Base-by-base conservation (phyloP, 73 alveolate genomes). In the Paramecium primaurelia region DNA sequence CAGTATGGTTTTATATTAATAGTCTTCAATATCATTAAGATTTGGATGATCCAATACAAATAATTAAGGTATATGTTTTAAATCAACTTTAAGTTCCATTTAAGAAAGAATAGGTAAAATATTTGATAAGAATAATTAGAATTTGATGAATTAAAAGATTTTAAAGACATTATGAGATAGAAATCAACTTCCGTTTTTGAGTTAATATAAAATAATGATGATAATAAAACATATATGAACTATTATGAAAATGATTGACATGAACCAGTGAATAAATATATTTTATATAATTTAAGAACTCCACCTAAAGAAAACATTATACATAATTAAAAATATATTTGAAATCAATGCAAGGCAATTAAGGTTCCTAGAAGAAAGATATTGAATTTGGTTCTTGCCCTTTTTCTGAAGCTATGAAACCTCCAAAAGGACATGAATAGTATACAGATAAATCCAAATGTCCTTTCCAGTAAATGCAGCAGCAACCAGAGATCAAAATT, bases 401-500 rank as follows among this genome's bases (percentile, higher is more conserved):
- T 36, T 73, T 73, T 40, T 73, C 87, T 8, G 87, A 73, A n/a
- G 87, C 87, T 1, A 73, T 73, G 87, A 73, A 73, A 40, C 60
- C 87, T 12, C 84, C 84, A 2, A 73, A 73, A 73, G 87, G 87
- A 6, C 87, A 73, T 73, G 87, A 73, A 37, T 37, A 73, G 18
- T 73, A 37, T 73, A 73, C 87, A 37, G 87, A 73, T 73, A 37
- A 73, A 18, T 73, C 87, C 20, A 73, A 73, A 73, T 80, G 91
- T 47, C 91, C 91, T 8, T 80, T 80, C 91, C 30, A 42, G 26
- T 18, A 54, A 54, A 75, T 32, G 59, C 37, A 36, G 16, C 44
- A 42, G 32, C 58, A 80, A 49, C 91, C 94, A 11, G 94, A 89
- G 37, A 83, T 71, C 36, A 89, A 89, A 85, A 30, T 89, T 6